Base-by-base conservation (phyloP, 257 asterid species). In the Nemophila menziesii region DNA sequence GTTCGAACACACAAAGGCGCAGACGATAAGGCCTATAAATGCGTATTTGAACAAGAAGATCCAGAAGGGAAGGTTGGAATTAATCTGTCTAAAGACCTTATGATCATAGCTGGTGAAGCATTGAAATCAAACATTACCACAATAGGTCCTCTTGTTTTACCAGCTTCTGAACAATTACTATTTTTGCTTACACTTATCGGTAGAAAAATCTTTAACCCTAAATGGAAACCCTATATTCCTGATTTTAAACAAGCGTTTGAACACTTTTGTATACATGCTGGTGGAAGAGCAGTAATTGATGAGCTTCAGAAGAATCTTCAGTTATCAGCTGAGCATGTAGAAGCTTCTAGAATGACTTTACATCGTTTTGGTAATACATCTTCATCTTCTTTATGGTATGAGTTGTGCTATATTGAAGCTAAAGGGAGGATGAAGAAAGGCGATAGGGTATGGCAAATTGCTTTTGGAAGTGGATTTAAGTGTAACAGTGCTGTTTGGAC, bases 61-160 rank as follows among this genome's bases (percentile, higher is more conserved):
- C 69, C 81, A 0, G 69, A 81, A 23, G 92, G 90, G 0, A 86
- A 82, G 49, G 84, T 82, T 9, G 96, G 96, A 0, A 86, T 82
- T 1, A 76, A 74, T 11, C 65, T 86, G 0, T 86, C 96, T 0
- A 86, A 86, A 27, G 92, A 81, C 33, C 69, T 86, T 7, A 86
- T 86, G 96, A 74, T 78, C 7, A 86, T 86, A 21, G 96, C 96
- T 7, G 96, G 86, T 0, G 96, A 85, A 24, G 93, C 96, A 0
- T 47, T 84, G 50, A 84, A 84, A 42, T 84, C 95, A 0, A 84
- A 84, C 60, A 84, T 84, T 50, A 84, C 95, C 0, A 80, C 95
- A 4, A 77, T 84, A 1, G 95, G 95, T 0, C 95, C 95, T 0
- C 20, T 84, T 0, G 95, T 85, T 2, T 87, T 85, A 15, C 96